Evolutionary conservation across 225 moss, liverwort and hornwort genomes (phyloP), one percentile per base, ranked within the genome.

Genomic region (Straminergon stramineum): DNA sequence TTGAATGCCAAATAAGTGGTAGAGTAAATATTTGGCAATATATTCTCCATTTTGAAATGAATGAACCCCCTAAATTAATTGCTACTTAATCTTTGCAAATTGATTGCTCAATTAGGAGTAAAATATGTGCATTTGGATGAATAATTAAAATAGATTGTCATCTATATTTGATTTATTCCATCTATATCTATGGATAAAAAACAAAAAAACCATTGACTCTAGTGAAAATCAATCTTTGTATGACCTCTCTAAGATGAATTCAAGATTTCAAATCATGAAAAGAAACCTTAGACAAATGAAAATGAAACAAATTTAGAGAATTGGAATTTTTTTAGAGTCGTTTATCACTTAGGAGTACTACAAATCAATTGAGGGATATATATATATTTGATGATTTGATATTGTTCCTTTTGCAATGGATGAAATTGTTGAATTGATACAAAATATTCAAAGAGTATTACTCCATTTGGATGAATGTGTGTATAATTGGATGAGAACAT

Each of bases 171-270:
- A 34, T 55, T 13, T 7, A 32, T 76, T 52, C 5, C 8, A 52
- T 76, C 13, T 0, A 21, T 34, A 21, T 8, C 1, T 48, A 11
- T 11, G 2, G 30, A 18, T 48, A 6, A 1, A 9, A 70, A 45
- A 16, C 5, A 8, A 0, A 10, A 8, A 0, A 10, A 9, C 48
- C 9, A 7, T 48, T 48, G 48, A 48, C 48, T 48, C 21, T 17
- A 57, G 0, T 45, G 10, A 75, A 71, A 27, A 43, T 9, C 43
- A 0, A 0, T 27, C 8, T 43, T 3, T 17, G 10, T 1, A 45
- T 12, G 4, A 3, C 0, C 6, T 6, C 0, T 74, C 16, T 2
- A 2, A 17, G 7, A 45, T 0, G 16, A 24, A 45, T 10, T 3
- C 6, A 17, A 74, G 16, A 24, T 28, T 10, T 3, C 6, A 17